These are phyloP conservation scores for Microdochium bolleyi DNA, from an alignment of 2,329 filamentous ascomycete genomes.

Conservation along the genomic window DNA sequence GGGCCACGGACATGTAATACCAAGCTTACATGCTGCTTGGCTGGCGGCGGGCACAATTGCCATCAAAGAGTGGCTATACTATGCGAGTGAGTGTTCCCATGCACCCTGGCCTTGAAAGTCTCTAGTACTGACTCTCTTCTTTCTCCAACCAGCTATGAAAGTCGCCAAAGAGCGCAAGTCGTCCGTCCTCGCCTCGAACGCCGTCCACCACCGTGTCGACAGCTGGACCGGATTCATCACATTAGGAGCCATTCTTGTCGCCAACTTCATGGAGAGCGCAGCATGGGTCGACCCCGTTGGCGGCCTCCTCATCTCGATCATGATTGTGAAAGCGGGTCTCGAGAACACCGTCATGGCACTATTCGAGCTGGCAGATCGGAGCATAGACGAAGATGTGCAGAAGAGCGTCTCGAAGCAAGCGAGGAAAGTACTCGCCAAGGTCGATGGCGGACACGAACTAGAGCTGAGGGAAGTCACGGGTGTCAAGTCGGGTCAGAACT, in stretches of 20 bases:
- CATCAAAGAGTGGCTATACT: conserved; percentile 95
- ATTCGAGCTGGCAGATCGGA: conserved; percentile 83
- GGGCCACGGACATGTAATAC: conserved; percentile 56
- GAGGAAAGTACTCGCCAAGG: conserved; percentile 45
- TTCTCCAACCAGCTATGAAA: conserved; percentile 68
- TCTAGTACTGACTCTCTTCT: conserved; percentile 14
- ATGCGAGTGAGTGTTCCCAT: conserved; percentile 69
- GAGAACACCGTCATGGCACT: conserved; percentile 77
- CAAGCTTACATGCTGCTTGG: conserved; percentile 93
- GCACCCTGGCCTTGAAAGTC: background rate
- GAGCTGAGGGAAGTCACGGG: conserved; percentile 76
- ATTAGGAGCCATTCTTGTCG: conserved; percentile 78
- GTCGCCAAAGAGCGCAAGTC: conserved; percentile 90
- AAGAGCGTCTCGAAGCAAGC: conserved; percentile 61
- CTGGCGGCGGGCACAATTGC: conserved; percentile 82
- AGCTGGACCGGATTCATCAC: conserved; percentile 93
- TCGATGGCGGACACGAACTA: conserved; percentile 49
- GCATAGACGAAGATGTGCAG: conserved; percentile 79
- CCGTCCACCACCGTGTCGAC: conserved; percentile 92
- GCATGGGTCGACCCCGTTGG: conserved; percentile 93
- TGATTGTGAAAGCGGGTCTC: conserved; percentile 87
- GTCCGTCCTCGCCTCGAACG: conserved; percentile 91
- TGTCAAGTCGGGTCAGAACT: conserved; percentile 94
- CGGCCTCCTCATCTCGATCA: conserved; percentile 81
- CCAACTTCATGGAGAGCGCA: conserved; percentile 77